Base-by-base conservation (phyloP, 805 yeast genomes). In the Candida maesae region DNA sequence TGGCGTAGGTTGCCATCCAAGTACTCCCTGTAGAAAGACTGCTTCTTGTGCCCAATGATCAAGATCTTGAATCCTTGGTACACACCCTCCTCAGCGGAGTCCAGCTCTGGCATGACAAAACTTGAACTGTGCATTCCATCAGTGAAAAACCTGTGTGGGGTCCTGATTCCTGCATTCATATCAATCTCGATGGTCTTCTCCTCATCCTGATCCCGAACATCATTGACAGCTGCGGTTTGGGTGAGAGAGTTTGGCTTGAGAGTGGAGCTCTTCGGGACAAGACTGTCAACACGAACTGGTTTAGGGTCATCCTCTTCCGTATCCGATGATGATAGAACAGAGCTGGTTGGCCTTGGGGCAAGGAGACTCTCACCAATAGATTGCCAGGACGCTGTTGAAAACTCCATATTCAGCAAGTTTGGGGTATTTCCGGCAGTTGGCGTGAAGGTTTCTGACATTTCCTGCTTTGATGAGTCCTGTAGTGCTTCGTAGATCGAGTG, bases 251-350 rank as follows among this genome's bases (percentile, higher is more conserved):
- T 31, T 12, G 14, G n/a, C 8, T 15, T 31, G 23, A 19, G 6
- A 13, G 31, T 12, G 13, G 29, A 26, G 15, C 7, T 26, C 29
- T 12, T 26, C 29, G 6, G 15, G 6, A 14, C 6, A 9, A 14
- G 13, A 9, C 15, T 6, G 15, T n/a, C n/a, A n/a, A 26, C 29
- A 12, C 7, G 6, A 9, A n/a, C 11, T 5, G 19, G 31, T 8
- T 28, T 28, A 18, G 31, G 13, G 23, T 45, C 46, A n/a, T 55
- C 57, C n/a, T 56, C 61, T 26, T 55, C 59, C 1, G 54, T 52
- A 30, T 56, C 61, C 10, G 57, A 53, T 5, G 52, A 45, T 3
- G 61, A 57, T 6, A 57, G 37, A 0, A 57, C 61, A 3, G 61
- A 57, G 33, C 59, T 53, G 1, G 57, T 55, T 11, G 61, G 60